phyloP scores from a whole-genome alignment of 2,329 filamentous ascomycete species.

The Emericellopsis cladophorae region DNA sequence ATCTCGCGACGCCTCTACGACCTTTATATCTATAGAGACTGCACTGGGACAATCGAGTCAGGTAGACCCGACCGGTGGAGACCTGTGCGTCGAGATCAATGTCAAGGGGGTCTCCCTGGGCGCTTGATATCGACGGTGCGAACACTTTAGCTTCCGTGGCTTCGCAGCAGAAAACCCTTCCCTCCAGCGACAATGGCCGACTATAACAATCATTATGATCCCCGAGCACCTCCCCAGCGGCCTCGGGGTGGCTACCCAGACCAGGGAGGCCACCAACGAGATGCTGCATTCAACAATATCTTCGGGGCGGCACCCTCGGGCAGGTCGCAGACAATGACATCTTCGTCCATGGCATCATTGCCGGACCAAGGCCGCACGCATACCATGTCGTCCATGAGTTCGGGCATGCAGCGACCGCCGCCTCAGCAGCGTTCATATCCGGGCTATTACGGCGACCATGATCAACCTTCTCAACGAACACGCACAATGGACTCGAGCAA shows the following conservation, averaged over 20 bases:
- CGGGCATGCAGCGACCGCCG: conserved; percentile 46
- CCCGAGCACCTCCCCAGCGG: conserved; percentile 31
- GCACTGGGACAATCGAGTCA: no score
- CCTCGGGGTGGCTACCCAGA: conserved; percentile 37
- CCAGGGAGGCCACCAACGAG: conserved; percentile 53
- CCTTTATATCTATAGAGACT: no score
- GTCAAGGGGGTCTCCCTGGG: no score
- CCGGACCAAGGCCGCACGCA: conserved; percentile 56
- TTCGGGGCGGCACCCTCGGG: conserved; percentile 81
- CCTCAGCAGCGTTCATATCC: conserved; percentile 40
- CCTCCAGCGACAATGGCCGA: conserved; percentile 35
- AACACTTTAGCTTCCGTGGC: no score
- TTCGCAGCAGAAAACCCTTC: no score
- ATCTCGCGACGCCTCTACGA: no score
- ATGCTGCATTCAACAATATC: conserved; percentile 92
- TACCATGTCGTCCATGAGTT: conserved; percentile 53
- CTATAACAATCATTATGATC: conserved; percentile 34
- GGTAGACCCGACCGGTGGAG: no score
- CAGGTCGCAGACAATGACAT: conserved; percentile 91
- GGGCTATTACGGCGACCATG: conserved; percentile 20
- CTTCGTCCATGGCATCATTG: conserved; percentile 48
- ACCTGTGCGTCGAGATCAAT: no score
- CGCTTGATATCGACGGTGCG: no score
- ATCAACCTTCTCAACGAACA: conserved; percentile 11
- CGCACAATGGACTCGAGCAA: conserved; percentile 10